These are phyloP conservation scores for Saccharomycopsis babjevae DNA, from an alignment of 805 yeast species.

Conservation along the genomic window DNA sequence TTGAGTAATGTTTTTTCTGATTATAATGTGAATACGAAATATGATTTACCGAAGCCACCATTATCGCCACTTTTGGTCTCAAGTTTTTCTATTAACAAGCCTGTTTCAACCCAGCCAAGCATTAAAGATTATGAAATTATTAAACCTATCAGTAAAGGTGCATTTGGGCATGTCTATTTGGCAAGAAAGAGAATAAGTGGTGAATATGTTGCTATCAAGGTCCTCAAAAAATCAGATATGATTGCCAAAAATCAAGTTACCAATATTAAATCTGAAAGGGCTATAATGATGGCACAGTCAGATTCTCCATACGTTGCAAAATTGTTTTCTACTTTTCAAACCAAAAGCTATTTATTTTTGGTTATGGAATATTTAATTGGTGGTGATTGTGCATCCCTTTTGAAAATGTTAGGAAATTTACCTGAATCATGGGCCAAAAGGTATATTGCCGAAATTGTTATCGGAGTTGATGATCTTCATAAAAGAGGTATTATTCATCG, in stretches of 20 bases:
- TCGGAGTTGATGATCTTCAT: conserved; percentile 87
- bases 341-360: conserved; percentile 71
- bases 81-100: conserved; percentile 42
- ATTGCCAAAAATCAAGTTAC: conserved; percentile 93
- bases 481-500: conserved; percentile 84
- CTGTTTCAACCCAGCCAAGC: conserved; percentile 42
- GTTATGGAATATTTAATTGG: conserved; percentile 97
- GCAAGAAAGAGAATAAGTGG: conserved; percentile 80
- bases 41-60: conserved; percentile 41
- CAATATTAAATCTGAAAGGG: conserved; percentile 89
- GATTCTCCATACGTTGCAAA: conserved; percentile 91
- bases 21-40: neutral
- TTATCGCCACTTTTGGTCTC: conserved; percentile 73
- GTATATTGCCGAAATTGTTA: conserved; percentile 81
- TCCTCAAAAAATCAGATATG: conserved; percentile 88
- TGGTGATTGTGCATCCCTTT: conserved; percentile 85
- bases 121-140: conserved; percentile 83
- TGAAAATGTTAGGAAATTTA: conserved; percentile 71
- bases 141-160: conserved; percentile 93
- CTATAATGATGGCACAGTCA: conserved; percentile 95
- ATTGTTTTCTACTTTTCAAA: conserved; percentile 80
- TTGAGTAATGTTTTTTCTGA: conserved; percentile 14
- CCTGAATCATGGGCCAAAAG: conserved; percentile 81
- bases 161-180: conserved; percentile 90
- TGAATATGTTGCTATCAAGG: conserved; percentile 92